Base-by-base conservation (phyloP, 768 basidiomycete genomes). In the Trametes sanguinea region DNA sequence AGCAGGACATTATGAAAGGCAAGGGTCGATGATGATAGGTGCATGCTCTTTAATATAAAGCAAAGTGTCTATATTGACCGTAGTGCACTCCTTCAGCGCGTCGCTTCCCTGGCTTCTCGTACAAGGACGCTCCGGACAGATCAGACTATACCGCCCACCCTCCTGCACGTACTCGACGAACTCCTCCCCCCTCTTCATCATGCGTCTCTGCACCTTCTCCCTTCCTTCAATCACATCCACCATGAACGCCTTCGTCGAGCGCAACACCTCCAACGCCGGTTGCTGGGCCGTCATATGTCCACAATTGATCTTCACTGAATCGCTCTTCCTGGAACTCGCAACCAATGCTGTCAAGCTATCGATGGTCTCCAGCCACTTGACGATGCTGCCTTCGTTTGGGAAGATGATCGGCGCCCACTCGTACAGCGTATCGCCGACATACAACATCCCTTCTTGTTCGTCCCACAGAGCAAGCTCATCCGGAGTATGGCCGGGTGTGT, bases 381-480 rank as follows among this genome's bases (percentile, higher is more conserved):
- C 70, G 45, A 85, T 80, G n/a, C 82, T 81, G 29, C 83, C 84
- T 67, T 82, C 79, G 37, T 71, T 75, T 0, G 84, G 78, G 67
- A 86, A 85, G 66, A 85, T 81, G 67, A 84, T 85, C 5, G 75
- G 78, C 39, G 79, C 83, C 56, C 77, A 70, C 65, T 86, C 84
- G 63, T 86, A 85, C 45, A 84, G 71, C 47, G 81, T 79, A 62
- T 85, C 85, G 2, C 85, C 85, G 10, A 83, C 81, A 51, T 83
- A 85, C 1, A 84, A 72, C 82, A 84, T 81, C 62, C 70, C 72
- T 54, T 85, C 84, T 6, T 62, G 68, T 11, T 69, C 72, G 57
- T 85, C 81, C 73, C 82, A 85, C 3, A 84, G 63, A 0, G 82
- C 83, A n/a, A 84, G 69, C 65, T 83, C 80, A 71, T 85, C 85